Evolutionary conservation across 345 rosid genomes (phyloP).

Genomic region (Linum tenue): DNA sequence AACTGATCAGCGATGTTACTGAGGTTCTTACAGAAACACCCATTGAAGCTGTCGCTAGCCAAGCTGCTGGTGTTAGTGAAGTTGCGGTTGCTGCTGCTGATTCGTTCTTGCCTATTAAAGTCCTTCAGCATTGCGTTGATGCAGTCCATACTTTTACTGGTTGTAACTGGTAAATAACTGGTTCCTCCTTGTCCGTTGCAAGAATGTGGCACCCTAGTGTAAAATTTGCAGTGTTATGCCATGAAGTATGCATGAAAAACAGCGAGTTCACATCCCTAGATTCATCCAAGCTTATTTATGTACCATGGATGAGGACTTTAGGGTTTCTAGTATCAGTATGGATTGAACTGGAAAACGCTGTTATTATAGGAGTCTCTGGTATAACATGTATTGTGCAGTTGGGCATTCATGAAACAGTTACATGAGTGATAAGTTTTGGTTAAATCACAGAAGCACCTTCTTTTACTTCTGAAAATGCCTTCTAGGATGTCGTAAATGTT

Average conservation of each 20-base stretch:
- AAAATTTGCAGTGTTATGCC: not conserved
- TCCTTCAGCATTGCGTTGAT: slow-evolving; percentile 62
- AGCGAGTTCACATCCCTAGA: not conserved
- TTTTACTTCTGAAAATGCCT: not conserved
- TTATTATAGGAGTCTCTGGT: too few relatives aligned
- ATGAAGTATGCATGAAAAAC: not conserved
- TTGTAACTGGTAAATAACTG: slow-evolving; percentile 40
- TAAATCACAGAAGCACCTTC: not conserved
- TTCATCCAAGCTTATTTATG: not conserved
- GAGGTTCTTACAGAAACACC: slow-evolving; percentile 43
- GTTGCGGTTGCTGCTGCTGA: slow-evolving; percentile 71
- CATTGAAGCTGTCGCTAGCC: slow-evolving; percentile 37
- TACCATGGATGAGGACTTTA: not conserved
- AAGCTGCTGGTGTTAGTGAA: slow-evolving; percentile 50
- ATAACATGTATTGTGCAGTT: not conserved
- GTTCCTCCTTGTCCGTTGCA: too few relatives aligned
- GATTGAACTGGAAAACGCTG: not conserved
- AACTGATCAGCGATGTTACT: slow-evolving; percentile 37
- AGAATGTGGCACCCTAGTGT: too few relatives aligned
- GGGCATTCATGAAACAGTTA: not conserved
- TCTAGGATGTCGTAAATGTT: not conserved
- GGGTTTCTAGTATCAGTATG: not conserved
- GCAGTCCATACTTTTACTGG: slow-evolving; percentile 56
- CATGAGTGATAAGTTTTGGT: not conserved
- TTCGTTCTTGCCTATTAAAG: slow-evolving; percentile 51